These are phyloP conservation scores for Tagetes patula DNA, from an alignment of 129 eudicot species.

Conservation along the genomic window DNA sequence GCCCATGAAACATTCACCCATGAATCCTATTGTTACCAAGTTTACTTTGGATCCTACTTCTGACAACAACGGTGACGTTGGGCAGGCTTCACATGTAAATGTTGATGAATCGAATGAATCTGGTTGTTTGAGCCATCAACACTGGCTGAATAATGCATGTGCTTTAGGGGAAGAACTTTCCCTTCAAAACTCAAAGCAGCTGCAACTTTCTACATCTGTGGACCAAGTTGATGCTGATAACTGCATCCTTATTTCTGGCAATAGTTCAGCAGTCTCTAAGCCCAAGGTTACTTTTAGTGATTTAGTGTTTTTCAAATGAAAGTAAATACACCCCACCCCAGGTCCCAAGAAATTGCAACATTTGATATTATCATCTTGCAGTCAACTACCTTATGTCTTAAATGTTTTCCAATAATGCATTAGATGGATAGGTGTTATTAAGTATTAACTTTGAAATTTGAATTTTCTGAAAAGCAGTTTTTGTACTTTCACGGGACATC, in stretches of 20 bases:
- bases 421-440: not conserved
- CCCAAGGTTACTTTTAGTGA: constrained; percentile 37
- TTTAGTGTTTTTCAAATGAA: not conserved
- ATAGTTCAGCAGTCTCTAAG: constrained; percentile 32
- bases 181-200: constrained; percentile 7
- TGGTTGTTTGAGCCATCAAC: constrained; percentile 21
- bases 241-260: constrained; percentile 10
- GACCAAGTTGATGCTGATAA: constrained; percentile 22
- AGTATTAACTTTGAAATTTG: not conserved
- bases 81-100: constrained; percentile 20
- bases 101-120: constrained; percentile 15
- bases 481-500: not conserved
- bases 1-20: constrained; percentile 28
- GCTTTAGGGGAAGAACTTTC: constrained; percentile 24
- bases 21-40: constrained; percentile 14
- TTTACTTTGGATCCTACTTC: constrained; percentile 20
- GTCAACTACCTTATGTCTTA: not conserved
- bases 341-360: not conserved
- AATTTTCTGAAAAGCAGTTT: not conserved
- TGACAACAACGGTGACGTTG: constrained; percentile 16
- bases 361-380: not conserved
- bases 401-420: constrained; percentile 6
- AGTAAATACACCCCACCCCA: not conserved
- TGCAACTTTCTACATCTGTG: constrained; percentile 25
- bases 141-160: constrained; percentile 7